Base-by-base conservation (phyloP, 805 yeast genomes). In the Pichia sporocuriosa region DNA sequence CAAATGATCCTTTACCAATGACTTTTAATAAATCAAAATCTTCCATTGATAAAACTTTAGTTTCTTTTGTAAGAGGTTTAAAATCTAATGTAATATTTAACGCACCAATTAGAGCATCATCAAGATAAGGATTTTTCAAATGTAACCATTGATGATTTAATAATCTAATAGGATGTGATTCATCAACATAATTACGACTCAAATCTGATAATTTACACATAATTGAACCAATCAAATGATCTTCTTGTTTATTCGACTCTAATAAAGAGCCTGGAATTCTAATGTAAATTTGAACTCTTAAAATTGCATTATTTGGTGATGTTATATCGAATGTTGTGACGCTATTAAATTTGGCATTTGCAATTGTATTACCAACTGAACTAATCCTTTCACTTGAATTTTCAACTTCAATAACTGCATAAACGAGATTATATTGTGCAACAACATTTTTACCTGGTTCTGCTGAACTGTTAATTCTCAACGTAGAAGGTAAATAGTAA, bases 1-100 rank as follows among this genome's bases (percentile, higher is more conserved):
- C 98, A 61, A 93, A 93, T 9, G 97, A 88, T 7, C 98, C 98
- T 61, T 93, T 93, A 28, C 98, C 98, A 42, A 93, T 87, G 19
- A 93, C 98, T 63, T 93, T 93, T 52, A 93, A 72, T 39, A 93
- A 67, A 54, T 88, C 96, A 65, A 93, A 90, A 57, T 90, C 96
- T 43, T 88, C 96, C 51, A 93, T 87, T 1, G 87, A 71, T 37
- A 93, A 68, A 49, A 81, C 76, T 58, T 75, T 77, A 4, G 52
- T 36, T 17, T 47, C 40, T 22, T 47, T 49, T 65, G 74, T 50
- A 30, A 61, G 43, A 13, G 66, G 63, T 40, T 56, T 62, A 47
- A 56, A 60, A 44, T 62, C 66, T 21, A 62, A 45, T 12, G 63
- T 56, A 13, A 62, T 50, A 26, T 77, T 74, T 37, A 84, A 54